These are phyloP conservation scores for Thelonectria discophora DNA, from an alignment of 2,329 filamentous ascomycete species.

Conservation along the genomic window DNA sequence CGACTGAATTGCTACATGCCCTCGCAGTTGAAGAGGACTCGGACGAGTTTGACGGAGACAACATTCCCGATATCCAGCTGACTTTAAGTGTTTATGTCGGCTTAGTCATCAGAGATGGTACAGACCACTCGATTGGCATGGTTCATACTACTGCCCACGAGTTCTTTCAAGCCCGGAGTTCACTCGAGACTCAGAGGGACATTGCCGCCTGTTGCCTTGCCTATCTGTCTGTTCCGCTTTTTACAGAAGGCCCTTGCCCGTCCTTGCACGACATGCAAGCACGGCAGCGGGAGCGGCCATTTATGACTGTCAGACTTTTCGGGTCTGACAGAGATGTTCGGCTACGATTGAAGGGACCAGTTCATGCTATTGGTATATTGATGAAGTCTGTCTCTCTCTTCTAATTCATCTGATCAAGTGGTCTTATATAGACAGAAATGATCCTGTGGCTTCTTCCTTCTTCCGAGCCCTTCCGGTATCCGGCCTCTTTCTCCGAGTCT, in stretches of 20 bases:
- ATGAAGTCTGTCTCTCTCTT: too few relatives aligned
- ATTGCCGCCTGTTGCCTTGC: conserved; percentile 1
- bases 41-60: conserved; percentile 7
- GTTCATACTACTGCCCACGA: conserved; percentile 8
- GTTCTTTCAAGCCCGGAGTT: not conserved
- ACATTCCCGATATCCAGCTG: conserved; percentile 10
- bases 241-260: not conserved
- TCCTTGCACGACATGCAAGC: not conserved
- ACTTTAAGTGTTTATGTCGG: not conserved
- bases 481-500: too few relatives aligned
- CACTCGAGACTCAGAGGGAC: not conserved
- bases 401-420: too few relatives aligned
- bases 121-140: conserved; percentile 6
- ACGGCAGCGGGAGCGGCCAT: not conserved
- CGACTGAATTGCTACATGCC: not conserved
- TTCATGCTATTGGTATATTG: too few relatives aligned
- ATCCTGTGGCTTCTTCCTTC: too few relatives aligned
- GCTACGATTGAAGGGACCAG: too few relatives aligned
- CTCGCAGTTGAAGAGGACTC: conserved; percentile 4
- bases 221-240: conserved; percentile 1
- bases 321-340: too few relatives aligned
- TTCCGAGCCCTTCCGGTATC: too few relatives aligned
- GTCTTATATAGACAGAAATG: too few relatives aligned
- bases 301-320: too few relatives aligned
- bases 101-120: not conserved